Evolutionary conservation across 768 basidiomycete genomes (phyloP), one percentile per base, ranked within the genome.

Genomic region (Boletus patriciae): DNA sequence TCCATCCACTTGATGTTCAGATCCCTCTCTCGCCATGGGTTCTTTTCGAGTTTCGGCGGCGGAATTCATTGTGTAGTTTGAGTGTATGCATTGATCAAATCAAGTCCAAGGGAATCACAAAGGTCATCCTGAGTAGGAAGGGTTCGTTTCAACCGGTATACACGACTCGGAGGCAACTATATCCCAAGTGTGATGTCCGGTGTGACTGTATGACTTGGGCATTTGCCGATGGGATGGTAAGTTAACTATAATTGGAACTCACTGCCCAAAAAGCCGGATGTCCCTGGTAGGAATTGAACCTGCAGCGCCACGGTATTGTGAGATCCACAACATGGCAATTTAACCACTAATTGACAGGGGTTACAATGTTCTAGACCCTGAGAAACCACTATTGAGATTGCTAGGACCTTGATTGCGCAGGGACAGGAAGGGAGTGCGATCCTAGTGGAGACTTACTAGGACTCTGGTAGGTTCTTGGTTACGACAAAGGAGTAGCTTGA

Each of bases 261-360:
- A n/a, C n/a, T n/a, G n/a, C n/a, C n/a, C n/a, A n/a, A n/a, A n/a
- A n/a, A n/a, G n/a, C n/a, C n/a, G n/a, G n/a, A n/a, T n/a, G 70
- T 72, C 69, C 70, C 69, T 70, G 69, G 69, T 69, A 70, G 68
- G 68, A 70, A 70, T 70, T 68, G 68, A 70, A 70, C 68, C 69
- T 66, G 69, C 70, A 70, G 72, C 72, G 62, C 62, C 74, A 74
- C 73, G 73, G 73, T 64, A 19, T 18, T 61, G 71, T 62, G 69
- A 60, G 51, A 36, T 67, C 73, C 73, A 74, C 73, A 75, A 74
- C 73, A 71, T 74, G 74, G 64, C 63, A 73, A 74, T 74, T 75
- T 74, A 71, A 75, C 73, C 73, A 74, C 73, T 75, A 74, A 74
- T 74, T 74, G 74, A 74, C 72, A 74, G 61, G 72, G 74, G 75